Percentiles rank a stretch among this genome's conserved stretches.
phyloP scores from a whole-genome alignment of 768 basidiomycete species.

The Rhodotorula kratochvilovae region DNA sequence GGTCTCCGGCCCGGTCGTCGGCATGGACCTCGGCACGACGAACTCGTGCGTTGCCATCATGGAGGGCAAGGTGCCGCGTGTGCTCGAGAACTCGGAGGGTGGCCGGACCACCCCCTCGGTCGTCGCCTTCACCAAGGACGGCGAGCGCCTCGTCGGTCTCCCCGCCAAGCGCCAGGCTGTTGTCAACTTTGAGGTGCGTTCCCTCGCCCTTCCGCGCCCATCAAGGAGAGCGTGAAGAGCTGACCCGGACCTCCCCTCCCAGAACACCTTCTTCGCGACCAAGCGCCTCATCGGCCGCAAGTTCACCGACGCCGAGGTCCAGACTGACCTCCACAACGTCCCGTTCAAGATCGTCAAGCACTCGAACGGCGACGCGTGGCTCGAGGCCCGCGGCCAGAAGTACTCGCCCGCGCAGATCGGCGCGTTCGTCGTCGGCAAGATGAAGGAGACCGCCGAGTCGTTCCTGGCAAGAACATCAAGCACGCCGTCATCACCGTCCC shows the following conservation, averaged over 20 bases:
- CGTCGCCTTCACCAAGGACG: conserved; percentile 97
- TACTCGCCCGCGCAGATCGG: conserved; percentile 58
- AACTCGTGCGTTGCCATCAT: conserved; percentile 40
- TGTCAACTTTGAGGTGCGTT: conserved; percentile 73
- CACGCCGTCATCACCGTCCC: conserved; percentile 54
- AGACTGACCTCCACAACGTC: conserved; percentile 68
- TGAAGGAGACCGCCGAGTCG: conserved; percentile 92
- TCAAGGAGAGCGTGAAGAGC: neutral
- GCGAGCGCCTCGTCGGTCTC: conserved; percentile 83
- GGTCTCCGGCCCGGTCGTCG: conserved; percentile 39
- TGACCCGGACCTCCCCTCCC: conserved; percentile 42
- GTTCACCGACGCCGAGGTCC: conserved; percentile 87
- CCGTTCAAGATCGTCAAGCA: conserved; percentile 59
- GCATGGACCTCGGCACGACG: conserved; percentile 40
- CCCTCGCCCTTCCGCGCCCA: neutral
- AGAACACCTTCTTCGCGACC: conserved; percentile 61
- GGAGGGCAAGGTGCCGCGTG: conserved; percentile 57
- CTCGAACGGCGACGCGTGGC: conserved; percentile 56
- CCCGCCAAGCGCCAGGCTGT: conserved; percentile 97
- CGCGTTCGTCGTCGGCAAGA: conserved; percentile 65
- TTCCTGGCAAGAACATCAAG: conserved; percentile 87
- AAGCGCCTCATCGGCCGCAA: conserved; percentile 92
- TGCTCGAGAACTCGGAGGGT: conserved; percentile 97
- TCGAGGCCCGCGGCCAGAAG: conserved; percentile 78
- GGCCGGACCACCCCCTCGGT: conserved; percentile 96